Evolutionary conservation across 2,329 filamentous ascomycete species (phyloP).

Genomic region (Diplodia seriata): DNA sequence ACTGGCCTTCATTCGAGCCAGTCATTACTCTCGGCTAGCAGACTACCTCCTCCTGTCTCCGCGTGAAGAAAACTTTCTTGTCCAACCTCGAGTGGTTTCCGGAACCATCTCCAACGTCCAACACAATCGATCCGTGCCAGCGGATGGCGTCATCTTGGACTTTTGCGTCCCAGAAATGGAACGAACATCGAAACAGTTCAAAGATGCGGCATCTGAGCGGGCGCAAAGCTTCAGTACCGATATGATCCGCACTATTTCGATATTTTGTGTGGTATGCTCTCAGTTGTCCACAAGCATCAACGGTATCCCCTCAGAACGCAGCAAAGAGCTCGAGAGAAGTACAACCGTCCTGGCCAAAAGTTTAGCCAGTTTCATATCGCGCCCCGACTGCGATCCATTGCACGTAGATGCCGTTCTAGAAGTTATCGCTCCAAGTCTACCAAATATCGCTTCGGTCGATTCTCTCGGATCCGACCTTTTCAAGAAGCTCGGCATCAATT

Average conservation of each 20-base stretch:
- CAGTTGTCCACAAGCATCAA: conserved; percentile 35
- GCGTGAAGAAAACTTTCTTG: neutral
- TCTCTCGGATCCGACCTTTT: conserved; percentile 37
- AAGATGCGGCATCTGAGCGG: conserved; percentile 50
- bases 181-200: conserved; percentile 54
- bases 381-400: conserved; percentile 50
- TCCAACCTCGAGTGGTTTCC: neutral
- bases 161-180: conserved; percentile 56
- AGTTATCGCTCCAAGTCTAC: conserved; percentile 44
- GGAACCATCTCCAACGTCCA: neutral
- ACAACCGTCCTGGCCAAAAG: conserved; percentile 39
- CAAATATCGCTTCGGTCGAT: conserved; percentile 38
- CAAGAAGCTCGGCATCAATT: conserved; percentile 43
- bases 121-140: conserved; percentile 8
- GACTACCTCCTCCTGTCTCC: conserved; percentile 56
- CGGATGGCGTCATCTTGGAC: conserved; percentile 49
- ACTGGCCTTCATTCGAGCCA: conserved; percentile 53
- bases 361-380: conserved; percentile 47
- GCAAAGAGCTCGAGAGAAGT: conserved; percentile 39
- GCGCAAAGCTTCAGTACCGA: conserved; percentile 57
- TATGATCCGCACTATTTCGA: conserved; percentile 58
- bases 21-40: conserved; percentile 51
- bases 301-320: conserved; percentile 34
- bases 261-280: conserved; percentile 54
- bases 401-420: conserved; percentile 54